These are phyloP conservation scores for Pyricularia pennisetigena DNA, from an alignment of 2,329 filamentous ascomycete genomes.

Conservation along the genomic window DNA sequence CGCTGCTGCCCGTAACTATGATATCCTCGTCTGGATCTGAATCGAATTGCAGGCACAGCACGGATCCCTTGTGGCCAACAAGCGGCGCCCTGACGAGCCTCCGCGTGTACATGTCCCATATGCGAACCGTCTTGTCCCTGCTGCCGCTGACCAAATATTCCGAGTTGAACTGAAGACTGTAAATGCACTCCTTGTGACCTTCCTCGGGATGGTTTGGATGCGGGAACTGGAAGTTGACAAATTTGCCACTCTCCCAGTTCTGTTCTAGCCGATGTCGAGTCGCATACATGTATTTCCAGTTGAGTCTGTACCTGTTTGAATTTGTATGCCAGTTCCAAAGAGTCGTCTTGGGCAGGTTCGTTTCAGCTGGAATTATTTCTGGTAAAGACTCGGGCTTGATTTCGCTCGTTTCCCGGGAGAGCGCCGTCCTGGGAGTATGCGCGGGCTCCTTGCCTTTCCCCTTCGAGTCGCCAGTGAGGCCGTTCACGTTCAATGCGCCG, in stretches of 20 bases:
- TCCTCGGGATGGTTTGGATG: slow-evolving; percentile 73
- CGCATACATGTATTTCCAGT: slow-evolving; percentile 90
- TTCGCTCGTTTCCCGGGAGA: slow-evolving; percentile 2
- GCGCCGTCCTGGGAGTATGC: slow-evolving; percentile 3
- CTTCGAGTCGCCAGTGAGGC: slow-evolving; percentile 16
- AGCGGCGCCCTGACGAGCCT: slow-evolving; percentile 69
- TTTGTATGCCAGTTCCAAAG: slow-evolving; percentile 41
- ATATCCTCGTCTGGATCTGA: slow-evolving; percentile 78
- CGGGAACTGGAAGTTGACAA: slow-evolving; percentile 79
- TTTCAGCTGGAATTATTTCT: slow-evolving; percentile 18
- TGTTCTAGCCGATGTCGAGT: slow-evolving; percentile 76
- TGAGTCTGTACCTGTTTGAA: slow-evolving; percentile 52
- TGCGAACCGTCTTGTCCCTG: slow-evolving; percentile 74
- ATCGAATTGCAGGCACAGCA: slow-evolving; percentile 92
- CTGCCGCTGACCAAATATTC: slow-evolving; percentile 90
- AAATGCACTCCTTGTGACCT: slow-evolving; percentile 86
- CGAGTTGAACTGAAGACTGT: slow-evolving; percentile 81
- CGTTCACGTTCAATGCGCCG: slow-evolving; percentile 24
- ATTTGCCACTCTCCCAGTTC: slow-evolving; percentile 83
- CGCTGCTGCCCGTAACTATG: slow-evolving; percentile 91
- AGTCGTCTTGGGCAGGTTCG: slow-evolving; percentile 29
- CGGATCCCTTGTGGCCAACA: slow-evolving; percentile 70
- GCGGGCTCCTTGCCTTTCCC: slow-evolving; percentile 24
- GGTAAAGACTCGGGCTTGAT: slow-evolving; percentile 19
- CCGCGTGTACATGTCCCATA: slow-evolving; percentile 81